Conservation (phyloP, 2,329 filamentous ascomycete genomes). For the Harringtonia aguacate region DNA sequence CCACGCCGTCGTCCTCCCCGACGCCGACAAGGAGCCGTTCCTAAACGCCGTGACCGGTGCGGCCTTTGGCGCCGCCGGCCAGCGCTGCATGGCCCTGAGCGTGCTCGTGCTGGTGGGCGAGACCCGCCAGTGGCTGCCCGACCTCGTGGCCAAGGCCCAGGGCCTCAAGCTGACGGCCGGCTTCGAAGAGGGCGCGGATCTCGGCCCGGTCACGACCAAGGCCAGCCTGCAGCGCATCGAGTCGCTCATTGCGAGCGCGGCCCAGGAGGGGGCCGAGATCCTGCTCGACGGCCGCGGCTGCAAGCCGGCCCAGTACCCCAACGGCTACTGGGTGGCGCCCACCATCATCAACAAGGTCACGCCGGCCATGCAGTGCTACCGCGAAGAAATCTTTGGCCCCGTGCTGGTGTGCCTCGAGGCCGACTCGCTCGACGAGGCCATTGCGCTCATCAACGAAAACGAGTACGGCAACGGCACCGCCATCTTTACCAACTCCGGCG, state of each 20-base stretch:
- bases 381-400: conserved; percentile 75
- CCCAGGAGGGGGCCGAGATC: conserved; percentile 70
- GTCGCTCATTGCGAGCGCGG: conserved; percentile 60
- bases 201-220: conserved; percentile 71
- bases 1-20: conserved; percentile 71
- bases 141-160: conserved; percentile 67
- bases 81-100: conserved; percentile 78
- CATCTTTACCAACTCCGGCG: conserved; percentile 70
- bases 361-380: conserved; percentile 71
- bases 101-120: conserved; percentile 75
- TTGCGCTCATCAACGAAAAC: conserved; percentile 72
- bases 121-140: conserved; percentile 70
- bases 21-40: conserved; percentile 83
- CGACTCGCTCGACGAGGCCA: conserved; percentile 66
- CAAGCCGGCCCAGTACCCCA: conserved; percentile 64
- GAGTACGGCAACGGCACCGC: conserved; percentile 80
- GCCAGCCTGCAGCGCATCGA: conserved; percentile 71
- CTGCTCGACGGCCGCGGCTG: conserved; percentile 67
- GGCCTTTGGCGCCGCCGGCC: conserved; percentile 74
- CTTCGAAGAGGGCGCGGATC: conserved; percentile 68
- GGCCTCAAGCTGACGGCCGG: conserved; percentile 64
- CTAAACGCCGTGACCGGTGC: conserved; percentile 74
- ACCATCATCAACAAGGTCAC: conserved; percentile 77
- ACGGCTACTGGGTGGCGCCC: conserved; percentile 75
- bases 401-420: conserved; percentile 73